Evolutionary conservation across 805 yeast species (phyloP), one percentile per base, ranked within the genome.

Genomic region (Blastobotrys peoriensis): DNA sequence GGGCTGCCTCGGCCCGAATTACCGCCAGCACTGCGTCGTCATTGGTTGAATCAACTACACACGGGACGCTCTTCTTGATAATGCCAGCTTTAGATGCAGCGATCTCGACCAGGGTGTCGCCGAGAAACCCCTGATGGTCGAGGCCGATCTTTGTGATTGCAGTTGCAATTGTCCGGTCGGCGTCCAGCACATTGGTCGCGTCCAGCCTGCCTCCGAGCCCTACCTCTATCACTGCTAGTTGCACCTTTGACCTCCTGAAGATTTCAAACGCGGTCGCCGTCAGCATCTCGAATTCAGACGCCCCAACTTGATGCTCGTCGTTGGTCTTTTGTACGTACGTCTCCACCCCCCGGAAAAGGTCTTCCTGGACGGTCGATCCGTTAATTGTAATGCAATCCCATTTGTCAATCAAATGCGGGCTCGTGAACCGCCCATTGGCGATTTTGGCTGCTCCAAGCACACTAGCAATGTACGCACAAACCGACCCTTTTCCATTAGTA

Each of bases 401-500:
- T 34, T 82, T 75, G 37, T 76, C 66, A 2, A 86, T 53, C 53
- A 91, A 62, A 64, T 89, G 96, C 1, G 98, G 98, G 3, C 95
- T 83, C 1, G 94, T 88, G 67, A 88, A 91, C 49, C 82, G 75
- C 0, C 98, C 98, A 42, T 79, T 77, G 21, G 63, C 58, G 34
- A 75, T 63, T 13, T 59, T 67, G 18, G 76, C 69, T 10, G 62
- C 60, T 17, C 76, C 70, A 20, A 89, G 62, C 2, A 82, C 69
- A 15, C 87, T 78, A 3, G 87, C 72, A 5, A 93, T 47, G 59
- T 88, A 89, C 0, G 96, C 81, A 47, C 95, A 79, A 0, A 89
- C 85, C 0, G 97, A 88, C 0, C 98, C 98, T 59, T 91, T 91
- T 0, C 98, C 98, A 59, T 91, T 91, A 5, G 98, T 91, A 0